Evolutionary conservation across 805 yeast species (phyloP).

Genomic region (Blastobotrys robertii): DNA sequence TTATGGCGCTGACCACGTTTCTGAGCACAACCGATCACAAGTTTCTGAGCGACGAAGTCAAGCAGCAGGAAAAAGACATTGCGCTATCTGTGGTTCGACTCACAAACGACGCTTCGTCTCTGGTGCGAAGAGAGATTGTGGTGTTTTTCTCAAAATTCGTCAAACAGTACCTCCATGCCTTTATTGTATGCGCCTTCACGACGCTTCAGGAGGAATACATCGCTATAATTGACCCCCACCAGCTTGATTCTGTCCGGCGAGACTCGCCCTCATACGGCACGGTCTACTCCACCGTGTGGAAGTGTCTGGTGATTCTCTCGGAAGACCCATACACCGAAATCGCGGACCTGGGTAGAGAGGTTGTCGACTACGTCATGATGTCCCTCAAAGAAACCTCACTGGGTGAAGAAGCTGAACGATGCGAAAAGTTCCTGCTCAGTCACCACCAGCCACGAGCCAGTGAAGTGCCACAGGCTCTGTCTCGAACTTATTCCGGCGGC

Average conservation of each 20-base stretch:
- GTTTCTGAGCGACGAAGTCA: slow-evolving; percentile 5
- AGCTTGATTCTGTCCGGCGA: slow-evolving; percentile 54
- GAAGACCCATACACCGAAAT: slow-evolving; percentile 87
- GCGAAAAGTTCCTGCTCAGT: slow-evolving; percentile 10
- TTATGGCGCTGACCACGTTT: slow-evolving; percentile 63
- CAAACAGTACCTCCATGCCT: slow-evolving; percentile 57
- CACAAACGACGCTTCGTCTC: slow-evolving; percentile 79
- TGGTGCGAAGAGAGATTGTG: slow-evolving; percentile 79
- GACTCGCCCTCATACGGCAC: slow-evolving; percentile 78
- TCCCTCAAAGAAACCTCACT: slow-evolving; percentile 57
- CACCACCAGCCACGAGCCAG: background rate
- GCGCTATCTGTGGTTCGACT: slow-evolving; percentile 59
- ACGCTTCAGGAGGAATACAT: slow-evolving; percentile 75
- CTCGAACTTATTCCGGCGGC: slow-evolving; percentile 1
- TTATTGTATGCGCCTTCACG: slow-evolving; percentile 77
- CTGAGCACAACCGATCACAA: slow-evolving; percentile 32
- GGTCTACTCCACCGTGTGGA: slow-evolving; percentile 79
- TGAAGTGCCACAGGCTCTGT: background rate
- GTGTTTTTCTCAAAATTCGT: slow-evolving; percentile 70
- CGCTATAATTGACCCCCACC: slow-evolving; percentile 47
- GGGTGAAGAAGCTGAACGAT: slow-evolving; percentile 48
- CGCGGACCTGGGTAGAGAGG: slow-evolving; percentile 55
- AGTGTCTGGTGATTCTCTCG: slow-evolving; percentile 63
- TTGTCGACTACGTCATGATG: slow-evolving; percentile 63
- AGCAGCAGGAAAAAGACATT: slow-evolving; percentile 47